Base-by-base conservation (phyloP, 2,329 filamentous ascomycete genomes). In the Blastomyces parvus region DNA sequence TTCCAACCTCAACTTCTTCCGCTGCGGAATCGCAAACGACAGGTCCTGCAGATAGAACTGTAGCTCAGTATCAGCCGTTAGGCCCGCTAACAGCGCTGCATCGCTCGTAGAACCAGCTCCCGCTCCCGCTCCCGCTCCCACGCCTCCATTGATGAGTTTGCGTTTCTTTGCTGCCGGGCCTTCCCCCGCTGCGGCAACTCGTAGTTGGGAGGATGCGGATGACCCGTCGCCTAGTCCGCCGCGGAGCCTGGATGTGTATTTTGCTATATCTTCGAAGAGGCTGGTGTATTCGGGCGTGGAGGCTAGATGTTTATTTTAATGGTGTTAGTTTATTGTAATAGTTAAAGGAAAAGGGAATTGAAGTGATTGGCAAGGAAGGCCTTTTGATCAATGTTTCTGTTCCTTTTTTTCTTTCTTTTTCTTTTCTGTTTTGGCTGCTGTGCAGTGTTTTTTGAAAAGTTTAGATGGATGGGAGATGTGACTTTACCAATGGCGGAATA, bases 1-100 rank as follows among this genome's bases (percentile, higher is more conserved):
- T 70, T 86, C 82, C 36, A 88, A 76, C 58, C 79, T 82, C 64
- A 86, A 77, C 76, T 87, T 87, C 76, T 87, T 88, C 61, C 85
- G 77, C 68, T 84, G 82, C 2, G 85, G 85, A 0, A 86, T 78
- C 19, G 83, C 79, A 72, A 87, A 86, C 63, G 83, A 85, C 62
- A 85, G 76, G 67, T 86, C 84, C 63, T 79, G 77, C 64, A 81
- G 76, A 64, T 79, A 79, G 64, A 81, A 79, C 44, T 77, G 73
- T 55, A 77, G 62, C 9, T 72, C 68, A 57, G 69, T 67, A 65
- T 76, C 71, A 22, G 67, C 69, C 50, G 74, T 75, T 63, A 76
- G 38, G 65, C 74, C 71, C 33, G 70, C 70, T 57, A 70, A 57
- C 40, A 70, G 67, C 59, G 74, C 70, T 44, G 72, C 67, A 61